A percentile compares a stretch with the other conserved stretches of the same genome.
Evolutionary conservation across 257 asterid species (phyloP).

Genomic region (Salvia miltiorrhiza): DNA sequence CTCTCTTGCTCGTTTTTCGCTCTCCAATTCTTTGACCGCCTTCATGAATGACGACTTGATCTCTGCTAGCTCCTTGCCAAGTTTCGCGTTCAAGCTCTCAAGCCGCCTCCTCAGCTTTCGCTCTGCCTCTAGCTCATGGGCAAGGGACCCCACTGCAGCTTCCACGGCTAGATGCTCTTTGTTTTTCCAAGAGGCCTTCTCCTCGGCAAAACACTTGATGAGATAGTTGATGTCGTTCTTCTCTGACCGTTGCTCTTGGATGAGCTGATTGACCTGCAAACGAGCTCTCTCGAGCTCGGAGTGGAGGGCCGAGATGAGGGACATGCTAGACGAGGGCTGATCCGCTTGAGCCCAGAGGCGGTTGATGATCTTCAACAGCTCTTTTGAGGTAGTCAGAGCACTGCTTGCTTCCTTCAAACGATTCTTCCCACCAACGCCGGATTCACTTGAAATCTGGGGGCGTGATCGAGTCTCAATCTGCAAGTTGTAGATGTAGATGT

Average conservation of each 20-base stretch:
- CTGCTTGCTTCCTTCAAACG: conserved; percentile 80
- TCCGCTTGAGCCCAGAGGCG: conserved; percentile 79
- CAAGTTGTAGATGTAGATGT: conserved; percentile 4
- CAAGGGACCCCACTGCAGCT: conserved; percentile 52
- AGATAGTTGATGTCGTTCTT: conserved; percentile 60
- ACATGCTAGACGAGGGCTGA: conserved; percentile 76
- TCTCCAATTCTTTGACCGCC: conserved; percentile 61
- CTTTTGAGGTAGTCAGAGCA: conserved; percentile 89
- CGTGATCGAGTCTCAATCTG: conserved; percentile 86
- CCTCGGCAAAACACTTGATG: conserved; percentile 76
- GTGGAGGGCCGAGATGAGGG: conserved; percentile 88
- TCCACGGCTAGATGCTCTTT: conserved; percentile 61
- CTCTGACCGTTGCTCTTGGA: conserved; percentile 68
- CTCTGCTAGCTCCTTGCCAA: conserved; percentile 70
- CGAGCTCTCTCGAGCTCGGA: conserved; percentile 97
- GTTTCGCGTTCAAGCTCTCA: conserved; percentile 81
- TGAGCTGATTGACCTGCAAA: conserved; percentile 68
- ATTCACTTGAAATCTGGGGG: conserved; percentile 52
- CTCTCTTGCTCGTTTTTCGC: conserved; percentile 76
- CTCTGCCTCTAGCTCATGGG: conserved; percentile 74
- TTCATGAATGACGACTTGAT: conserved; percentile 53
- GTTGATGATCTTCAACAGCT: conserved; percentile 81
- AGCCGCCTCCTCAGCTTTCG: conserved; percentile 59
- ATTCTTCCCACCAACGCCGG: conserved; percentile 38
- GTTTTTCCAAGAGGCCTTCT: conserved; percentile 74